Evolutionary conservation across 768 basidiomycete species (phyloP), one percentile per base, ranked within the genome.

Genomic region (Suillus paluster): DNA sequence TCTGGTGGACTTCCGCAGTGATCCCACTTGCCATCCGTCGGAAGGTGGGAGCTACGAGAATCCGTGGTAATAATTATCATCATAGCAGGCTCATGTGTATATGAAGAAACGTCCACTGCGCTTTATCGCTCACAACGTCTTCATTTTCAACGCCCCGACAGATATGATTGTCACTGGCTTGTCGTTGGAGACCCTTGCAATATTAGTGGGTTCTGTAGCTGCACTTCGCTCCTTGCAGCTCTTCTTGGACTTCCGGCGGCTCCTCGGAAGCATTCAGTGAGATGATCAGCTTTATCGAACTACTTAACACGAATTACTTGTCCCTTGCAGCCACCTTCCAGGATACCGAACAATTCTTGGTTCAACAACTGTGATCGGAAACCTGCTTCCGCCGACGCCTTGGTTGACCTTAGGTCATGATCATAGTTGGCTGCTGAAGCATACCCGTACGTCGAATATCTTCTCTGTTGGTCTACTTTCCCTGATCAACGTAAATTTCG

Each of bases 161-260:
- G 39, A 5, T 17, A 60, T 63, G 59, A 38, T 41, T 15, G 5
- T 63, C 6, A 30, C 62, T 34, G 59, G 59, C n/a, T 48, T 52
- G 19, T 60, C 59, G 17, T 61, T 53, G 10, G 5, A 44, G n/a
- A 63, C 62, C 21, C 27, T 63, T 34, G 39, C 30, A 25, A 39
- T 54, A 23, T 33, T 63, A 9, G 21, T 63, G 23, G 49, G 59
- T 23, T 50, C 49, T 42, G 59, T 63, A 21, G 50, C n/a, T 23
- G 33, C 36, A 30, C 48, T 63, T 7, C 58, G 50, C 17, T 48
- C 27, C 27, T 19, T 63, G 4, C 49, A 60, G 49, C 33, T 39
- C 27, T 63, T 52, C 48, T 30, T 63, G 17, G 62, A 60, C 30
- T 50, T 61, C 36, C 41, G 46, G 3, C 59, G 62, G 25, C n/a